Percentiles rank a stretch among this genome's conserved stretches.
phyloP scores from a whole-genome alignment of 169 alveolate genomes.

The Plasmodium vivax region DNA sequence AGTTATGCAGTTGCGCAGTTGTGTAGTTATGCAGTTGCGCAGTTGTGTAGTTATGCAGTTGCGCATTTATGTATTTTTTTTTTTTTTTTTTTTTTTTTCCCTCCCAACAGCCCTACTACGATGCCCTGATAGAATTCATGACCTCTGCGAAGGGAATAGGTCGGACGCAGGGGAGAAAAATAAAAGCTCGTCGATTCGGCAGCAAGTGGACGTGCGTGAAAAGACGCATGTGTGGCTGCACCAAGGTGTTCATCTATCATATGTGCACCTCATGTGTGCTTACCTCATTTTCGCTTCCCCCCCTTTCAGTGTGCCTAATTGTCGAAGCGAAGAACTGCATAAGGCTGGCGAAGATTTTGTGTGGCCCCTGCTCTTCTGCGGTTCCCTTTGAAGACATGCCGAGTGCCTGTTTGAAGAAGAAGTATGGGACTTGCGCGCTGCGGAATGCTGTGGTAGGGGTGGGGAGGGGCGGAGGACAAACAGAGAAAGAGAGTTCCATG shows the following conservation, averaged over 20 bases:
- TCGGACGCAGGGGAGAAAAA: background rate
- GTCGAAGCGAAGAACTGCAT: conserved; percentile 54
- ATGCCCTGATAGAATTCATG: conserved; percentile 44
- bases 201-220: background rate
- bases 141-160: conserved; percentile 72
- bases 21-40: no score
- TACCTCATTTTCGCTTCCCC: background rate
- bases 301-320: conserved; percentile 35
- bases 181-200: background rate
- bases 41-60: background rate
- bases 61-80: background rate
- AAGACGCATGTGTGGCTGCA: background rate
- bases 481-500: background rate
- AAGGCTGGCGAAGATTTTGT: conserved; percentile 21
- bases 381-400: conserved; percentile 41
- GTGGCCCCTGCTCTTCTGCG: conserved; percentile 56
- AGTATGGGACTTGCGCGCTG: conserved; percentile 69
- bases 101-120: conserved; percentile 47
- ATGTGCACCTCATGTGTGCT: background rate
- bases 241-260: background rate
- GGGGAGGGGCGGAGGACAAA: background rate
- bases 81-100: background rate
- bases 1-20: background rate
- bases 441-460: conserved; percentile 54
- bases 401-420: conserved; percentile 37